phyloP scores from a whole-genome alignment of 2,329 filamentous ascomycete genomes.

The Fusarium sp. region DNA sequence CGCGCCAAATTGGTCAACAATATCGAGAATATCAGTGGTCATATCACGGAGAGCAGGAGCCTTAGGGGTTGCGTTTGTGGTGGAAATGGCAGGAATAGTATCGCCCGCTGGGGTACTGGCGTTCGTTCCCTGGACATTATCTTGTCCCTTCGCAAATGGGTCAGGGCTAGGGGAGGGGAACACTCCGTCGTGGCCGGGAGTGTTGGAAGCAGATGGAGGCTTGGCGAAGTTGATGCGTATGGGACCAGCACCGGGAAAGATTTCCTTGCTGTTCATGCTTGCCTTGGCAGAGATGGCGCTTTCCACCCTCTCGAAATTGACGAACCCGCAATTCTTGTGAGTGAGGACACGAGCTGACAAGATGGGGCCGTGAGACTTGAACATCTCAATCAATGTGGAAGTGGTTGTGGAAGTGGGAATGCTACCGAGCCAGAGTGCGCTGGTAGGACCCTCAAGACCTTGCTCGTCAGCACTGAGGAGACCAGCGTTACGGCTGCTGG shows the following conservation, averaged over 20 bases:
- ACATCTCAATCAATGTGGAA: slow-evolving; percentile 93
- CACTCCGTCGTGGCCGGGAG: slow-evolving; percentile 86
- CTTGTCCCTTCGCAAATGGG: slow-evolving; percentile 71
- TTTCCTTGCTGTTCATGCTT: slow-evolving; percentile 93
- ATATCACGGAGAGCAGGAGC: slow-evolving; percentile 80
- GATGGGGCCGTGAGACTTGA: slow-evolving; percentile 90
- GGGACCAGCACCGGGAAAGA: slow-evolving; percentile 94
- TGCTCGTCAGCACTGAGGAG: slow-evolving; percentile 78
- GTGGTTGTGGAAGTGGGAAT: slow-evolving; percentile 97
- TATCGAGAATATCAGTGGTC: slow-evolving; percentile 81
- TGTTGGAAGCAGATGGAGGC: slow-evolving; percentile 87
- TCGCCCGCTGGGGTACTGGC: slow-evolving; percentile 47
- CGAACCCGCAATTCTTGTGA: slow-evolving; percentile 98
- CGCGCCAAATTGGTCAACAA: slow-evolving; percentile 89
- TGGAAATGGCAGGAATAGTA: slow-evolving; percentile 44
- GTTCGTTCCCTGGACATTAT: slow-evolving; percentile 46
- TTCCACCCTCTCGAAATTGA: slow-evolving; percentile 93
- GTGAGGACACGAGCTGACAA: slow-evolving; percentile 92
- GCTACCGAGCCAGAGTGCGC: slow-evolving; percentile 95
- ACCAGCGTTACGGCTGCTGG: slow-evolving; percentile 71
- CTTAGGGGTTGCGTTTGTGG: slow-evolving; percentile 60
- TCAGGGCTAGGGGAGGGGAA: slow-evolving; percentile 93
- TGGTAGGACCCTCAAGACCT: slow-evolving; percentile 86
- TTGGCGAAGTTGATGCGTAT: slow-evolving; percentile 98
- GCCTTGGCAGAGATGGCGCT: slow-evolving; percentile 90